phyloP scores from a whole-genome alignment of 768 basidiomycete genomes.

The Cystobasidium tubakii region DNA sequence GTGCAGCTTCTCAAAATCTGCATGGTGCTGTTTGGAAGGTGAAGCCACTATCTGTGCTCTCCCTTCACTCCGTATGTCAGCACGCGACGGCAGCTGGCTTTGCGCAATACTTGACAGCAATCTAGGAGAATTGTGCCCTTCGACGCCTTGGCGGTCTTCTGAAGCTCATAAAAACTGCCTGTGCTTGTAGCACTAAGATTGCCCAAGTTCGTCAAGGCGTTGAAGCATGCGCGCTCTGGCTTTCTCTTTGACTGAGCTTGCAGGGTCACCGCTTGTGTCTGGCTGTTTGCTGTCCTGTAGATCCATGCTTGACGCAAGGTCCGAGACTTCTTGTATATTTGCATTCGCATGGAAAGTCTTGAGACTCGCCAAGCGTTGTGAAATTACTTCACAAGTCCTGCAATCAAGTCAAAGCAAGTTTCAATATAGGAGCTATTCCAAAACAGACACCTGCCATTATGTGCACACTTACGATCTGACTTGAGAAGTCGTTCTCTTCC shows the following conservation, averaged over 20 bases:
- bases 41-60: too few species aligned
- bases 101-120: too few species aligned
- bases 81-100: too few species aligned
- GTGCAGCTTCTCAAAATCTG: too few species aligned
- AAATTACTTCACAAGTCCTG: conserved; percentile 3
- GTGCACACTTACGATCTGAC: conserved; percentile 60
- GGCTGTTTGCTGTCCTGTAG: neutral
- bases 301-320: neutral
- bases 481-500: conserved; percentile 64
- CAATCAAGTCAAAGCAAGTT: neutral
- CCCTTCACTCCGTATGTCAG: too few species aligned
- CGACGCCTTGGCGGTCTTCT: too few species aligned
- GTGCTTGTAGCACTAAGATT: neutral
- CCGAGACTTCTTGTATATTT: neutral
- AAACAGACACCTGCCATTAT: neutral
- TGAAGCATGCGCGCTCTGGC: neutral
- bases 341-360: conserved; percentile 1
- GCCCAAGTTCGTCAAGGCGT: neutral
- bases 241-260: neutral
- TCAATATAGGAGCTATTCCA: neutral
- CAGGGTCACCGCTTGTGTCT: neutral
- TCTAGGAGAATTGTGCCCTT: too few species aligned
- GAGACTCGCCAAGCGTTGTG: neutral
- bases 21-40: too few species aligned
- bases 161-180: too few species aligned